Conservation (phyloP, 768 basidiomycete species). For the Dacryopinax primogenitus region DNA sequence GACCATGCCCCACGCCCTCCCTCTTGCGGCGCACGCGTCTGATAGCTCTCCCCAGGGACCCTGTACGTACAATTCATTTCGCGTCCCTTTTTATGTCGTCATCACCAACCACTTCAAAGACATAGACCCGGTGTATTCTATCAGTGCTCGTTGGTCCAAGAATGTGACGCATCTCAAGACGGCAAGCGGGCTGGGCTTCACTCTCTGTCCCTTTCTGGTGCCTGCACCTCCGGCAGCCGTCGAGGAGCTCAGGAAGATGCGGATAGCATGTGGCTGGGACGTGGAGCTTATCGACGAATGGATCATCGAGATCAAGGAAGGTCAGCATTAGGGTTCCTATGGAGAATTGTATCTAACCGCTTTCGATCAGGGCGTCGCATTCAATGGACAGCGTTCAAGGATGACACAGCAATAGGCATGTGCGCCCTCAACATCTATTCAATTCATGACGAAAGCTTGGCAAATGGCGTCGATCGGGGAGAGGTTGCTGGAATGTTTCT, state of each 20-base stretch:
- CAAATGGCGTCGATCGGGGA: not conserved
- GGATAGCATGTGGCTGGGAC: not conserved
- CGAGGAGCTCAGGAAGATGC: not conserved
- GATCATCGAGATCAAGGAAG: conserved; percentile 7
- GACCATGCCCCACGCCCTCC: not conserved
- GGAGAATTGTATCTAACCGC: not conserved
- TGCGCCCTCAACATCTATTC: not conserved
- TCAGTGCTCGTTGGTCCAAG: conserved; percentile 1
- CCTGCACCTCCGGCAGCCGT: not conserved
- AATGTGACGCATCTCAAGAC: not conserved
- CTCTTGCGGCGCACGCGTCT: not conserved
- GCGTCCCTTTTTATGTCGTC: not conserved
- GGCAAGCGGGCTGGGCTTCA: not conserved
- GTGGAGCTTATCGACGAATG: conserved; percentile 6
- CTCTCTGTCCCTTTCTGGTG: not conserved
- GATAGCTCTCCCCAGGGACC: not conserved
- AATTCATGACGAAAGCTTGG: not conserved
- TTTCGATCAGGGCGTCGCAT: not conserved
- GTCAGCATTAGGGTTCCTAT: not conserved
- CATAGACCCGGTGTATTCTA: not conserved
- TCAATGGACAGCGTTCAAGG: not conserved
- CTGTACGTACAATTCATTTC: conserved; percentile 8
- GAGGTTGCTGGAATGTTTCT: conserved; percentile 8
- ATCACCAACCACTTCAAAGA: conserved; percentile 4
- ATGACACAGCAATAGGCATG: not conserved